Conservation (phyloP, 2,329 filamentous ascomycete genomes). For the Dactylonectria macrodidyma region DNA sequence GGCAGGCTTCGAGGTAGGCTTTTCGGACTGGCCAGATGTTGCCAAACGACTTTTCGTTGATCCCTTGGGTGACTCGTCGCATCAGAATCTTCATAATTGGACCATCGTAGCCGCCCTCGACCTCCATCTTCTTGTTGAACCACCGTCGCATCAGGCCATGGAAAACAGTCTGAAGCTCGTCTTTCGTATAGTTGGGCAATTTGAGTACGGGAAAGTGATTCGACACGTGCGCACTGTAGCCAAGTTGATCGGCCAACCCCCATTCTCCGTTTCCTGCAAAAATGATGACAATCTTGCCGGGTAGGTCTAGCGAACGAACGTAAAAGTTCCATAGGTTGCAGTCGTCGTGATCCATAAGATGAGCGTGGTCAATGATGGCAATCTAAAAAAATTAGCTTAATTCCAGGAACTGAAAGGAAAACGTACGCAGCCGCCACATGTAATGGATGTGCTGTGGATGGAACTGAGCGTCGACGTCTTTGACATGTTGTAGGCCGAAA, state of each 20-base stretch:
- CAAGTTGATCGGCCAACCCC: conserved; percentile 77
- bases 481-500: conserved; percentile 48
- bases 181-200: conserved; percentile 77
- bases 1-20: conserved; percentile 59
- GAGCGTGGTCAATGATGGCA: conserved; percentile 49
- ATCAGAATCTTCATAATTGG: conserved; percentile 75
- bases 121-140: conserved; percentile 69
- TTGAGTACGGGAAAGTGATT: conserved; percentile 59
- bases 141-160: conserved; percentile 66
- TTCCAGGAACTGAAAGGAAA: not conserved
- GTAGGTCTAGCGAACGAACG: conserved; percentile 44
- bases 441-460: conserved; percentile 58
- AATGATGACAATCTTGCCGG: conserved; percentile 49
- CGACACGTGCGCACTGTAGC: conserved; percentile 58
- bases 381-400: conserved; percentile 41
- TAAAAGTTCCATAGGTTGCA: conserved; percentile 49
- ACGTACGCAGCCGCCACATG: conserved; percentile 71
- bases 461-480: conserved; percentile 53
- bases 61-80: conserved; percentile 71
- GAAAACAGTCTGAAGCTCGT: conserved; percentile 74
- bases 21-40: conserved; percentile 80
- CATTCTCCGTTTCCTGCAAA: conserved; percentile 47
- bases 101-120: conserved; percentile 71
- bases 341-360: conserved; percentile 48
- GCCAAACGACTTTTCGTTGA: conserved; percentile 76